phyloP scores from a whole-genome alignment of 2,329 filamentous ascomycete species.

The Ambrosiella cleistominuta region DNA sequence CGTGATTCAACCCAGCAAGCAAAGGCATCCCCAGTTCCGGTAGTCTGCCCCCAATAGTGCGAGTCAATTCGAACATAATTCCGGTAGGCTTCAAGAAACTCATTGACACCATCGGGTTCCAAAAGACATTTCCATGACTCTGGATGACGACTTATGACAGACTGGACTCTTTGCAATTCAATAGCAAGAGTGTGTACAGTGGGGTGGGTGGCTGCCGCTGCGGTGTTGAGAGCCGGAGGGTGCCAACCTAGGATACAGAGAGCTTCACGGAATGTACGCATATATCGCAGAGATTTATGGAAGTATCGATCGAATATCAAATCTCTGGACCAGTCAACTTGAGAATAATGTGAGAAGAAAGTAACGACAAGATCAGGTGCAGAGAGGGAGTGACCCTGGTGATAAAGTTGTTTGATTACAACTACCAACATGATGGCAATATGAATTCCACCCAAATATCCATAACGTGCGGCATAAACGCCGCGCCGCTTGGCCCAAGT shows the following conservation, averaged over 20 bases:
- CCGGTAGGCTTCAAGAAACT: slow-evolving; percentile 21
- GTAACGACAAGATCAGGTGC: slow-evolving; percentile 35
- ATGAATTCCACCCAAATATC: slow-evolving; percentile 47
- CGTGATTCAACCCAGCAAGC: slow-evolving; percentile 48
- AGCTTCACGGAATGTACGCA: slow-evolving; percentile 38
- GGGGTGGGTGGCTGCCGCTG: slow-evolving; percentile 33
- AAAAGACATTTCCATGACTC: slow-evolving; percentile 29
- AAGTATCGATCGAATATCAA: slow-evolving; percentile 44
- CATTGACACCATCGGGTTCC: slow-evolving; percentile 17
- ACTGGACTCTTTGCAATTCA: slow-evolving; percentile 32
- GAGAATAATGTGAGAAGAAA: slow-evolving; percentile 47
- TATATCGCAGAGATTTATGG: slow-evolving; percentile 32
- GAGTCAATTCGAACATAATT: slow-evolving; percentile 43
- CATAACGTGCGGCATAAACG: slow-evolving; percentile 47
- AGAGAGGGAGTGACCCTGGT: slow-evolving; percentile 21
- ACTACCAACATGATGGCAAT: slow-evolving; percentile 43
- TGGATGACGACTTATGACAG: slow-evolving; percentile 21
- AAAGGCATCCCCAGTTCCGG: slow-evolving; percentile 34
- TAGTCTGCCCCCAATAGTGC: slow-evolving; percentile 46
- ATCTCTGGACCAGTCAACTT: slow-evolving; percentile 38
- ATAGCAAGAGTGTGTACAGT: slow-evolving; percentile 32
- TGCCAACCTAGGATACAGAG: slow-evolving; percentile 47
- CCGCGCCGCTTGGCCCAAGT: slow-evolving; percentile 44
- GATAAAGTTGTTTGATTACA: slow-evolving; percentile 37
- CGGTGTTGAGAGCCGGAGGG: slow-evolving; percentile 42